phyloP scores from a whole-genome alignment of 805 yeast genomes.

The Saturnispora serradocipensis region DNA sequence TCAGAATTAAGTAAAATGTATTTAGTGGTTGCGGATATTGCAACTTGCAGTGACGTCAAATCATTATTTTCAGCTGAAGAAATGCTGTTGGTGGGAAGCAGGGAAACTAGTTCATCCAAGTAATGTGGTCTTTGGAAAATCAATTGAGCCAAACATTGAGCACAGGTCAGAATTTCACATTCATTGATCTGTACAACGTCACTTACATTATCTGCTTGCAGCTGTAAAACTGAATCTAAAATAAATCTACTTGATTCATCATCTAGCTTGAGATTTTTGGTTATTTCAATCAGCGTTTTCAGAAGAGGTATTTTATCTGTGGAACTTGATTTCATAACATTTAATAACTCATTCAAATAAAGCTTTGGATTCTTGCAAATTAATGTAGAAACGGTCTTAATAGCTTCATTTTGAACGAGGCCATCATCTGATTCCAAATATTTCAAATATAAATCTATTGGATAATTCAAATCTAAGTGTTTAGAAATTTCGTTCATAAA shows the following conservation, averaged over 20 bases:
- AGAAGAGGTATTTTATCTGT: slow-evolving; percentile 6
- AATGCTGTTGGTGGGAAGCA: slow-evolving; percentile 3
- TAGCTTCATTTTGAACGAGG: slow-evolving; percentile 34
- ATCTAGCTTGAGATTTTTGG: slow-evolving; percentile 3
- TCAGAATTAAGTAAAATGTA: slow-evolving; percentile 15
- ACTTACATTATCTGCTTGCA: not conserved
- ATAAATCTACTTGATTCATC: slow-evolving; percentile 7
- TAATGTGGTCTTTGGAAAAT: slow-evolving; percentile 13
- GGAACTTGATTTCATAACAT: slow-evolving; percentile 10
- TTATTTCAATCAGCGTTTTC: slow-evolving; percentile 11
- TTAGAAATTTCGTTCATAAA: slow-evolving; percentile 45
- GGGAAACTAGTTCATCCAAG: slow-evolving; percentile 12
- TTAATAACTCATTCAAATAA: slow-evolving; percentile 33
- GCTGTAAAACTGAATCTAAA: slow-evolving; percentile 2
- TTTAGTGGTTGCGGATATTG: slow-evolving; percentile 25
- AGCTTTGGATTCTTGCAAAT: slow-evolving; percentile 31
- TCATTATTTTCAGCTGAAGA: not conserved
- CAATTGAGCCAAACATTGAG: slow-evolving; percentile 21
- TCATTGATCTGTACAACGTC: slow-evolving; percentile 7
- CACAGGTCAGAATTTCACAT: slow-evolving; percentile 16
- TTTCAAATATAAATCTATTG: slow-evolving; percentile 30
- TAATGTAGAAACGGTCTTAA: slow-evolving; percentile 45
- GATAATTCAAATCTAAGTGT: slow-evolving; percentile 24
- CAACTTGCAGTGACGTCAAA: slow-evolving; percentile 9
- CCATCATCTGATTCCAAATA: slow-evolving; percentile 26